Evolutionary conservation across 2,329 filamentous ascomycete species (phyloP).

Genomic region (Biscogniauxia sp.): DNA sequence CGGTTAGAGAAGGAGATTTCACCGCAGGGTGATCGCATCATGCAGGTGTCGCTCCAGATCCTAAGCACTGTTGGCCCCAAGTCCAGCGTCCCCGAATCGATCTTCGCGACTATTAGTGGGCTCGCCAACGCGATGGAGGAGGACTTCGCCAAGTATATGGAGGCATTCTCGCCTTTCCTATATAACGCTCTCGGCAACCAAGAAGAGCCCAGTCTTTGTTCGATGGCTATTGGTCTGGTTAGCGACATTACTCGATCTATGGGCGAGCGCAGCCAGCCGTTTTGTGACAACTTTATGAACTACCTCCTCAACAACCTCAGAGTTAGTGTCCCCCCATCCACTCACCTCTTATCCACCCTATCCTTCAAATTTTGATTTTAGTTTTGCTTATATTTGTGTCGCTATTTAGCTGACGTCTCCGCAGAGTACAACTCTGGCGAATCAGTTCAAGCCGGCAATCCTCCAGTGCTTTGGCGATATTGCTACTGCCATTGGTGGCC

Average conservation of each 20-base stretch:
- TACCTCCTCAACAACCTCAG: conserved; percentile 88
- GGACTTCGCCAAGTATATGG: conserved; percentile 97
- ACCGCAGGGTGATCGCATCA: conserved; percentile 89
- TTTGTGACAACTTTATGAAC: conserved; percentile 98
- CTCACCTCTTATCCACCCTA: not conserved
- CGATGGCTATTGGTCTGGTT: conserved; percentile 95
- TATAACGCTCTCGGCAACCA: conserved; percentile 94
- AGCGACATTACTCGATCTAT: conserved; percentile 94
- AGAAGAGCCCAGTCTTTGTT: conserved; percentile 89
- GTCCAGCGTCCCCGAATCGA: conserved; percentile 89
- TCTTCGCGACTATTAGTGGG: conserved; percentile 90
- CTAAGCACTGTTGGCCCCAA: conserved; percentile 75
- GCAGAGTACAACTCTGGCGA: conserved; percentile 79
- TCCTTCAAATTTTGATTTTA: not conserved
- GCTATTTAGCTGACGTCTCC: conserved; percentile 32
- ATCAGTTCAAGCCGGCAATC: conserved; percentile 97
- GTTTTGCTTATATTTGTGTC: conserved; percentile 2
- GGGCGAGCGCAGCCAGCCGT: conserved; percentile 86
- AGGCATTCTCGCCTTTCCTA: conserved; percentile 86
- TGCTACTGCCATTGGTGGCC: conserved; percentile 85
- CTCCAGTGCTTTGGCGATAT: conserved; percentile 98
- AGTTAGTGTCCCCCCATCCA: conserved; percentile 46
- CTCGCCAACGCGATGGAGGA: conserved; percentile 88
- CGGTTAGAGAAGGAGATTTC: conserved; percentile 88
- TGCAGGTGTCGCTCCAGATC: conserved; percentile 82